Evolutionary conservation across 2,329 filamentous ascomycete genomes (phyloP), one percentile per base, ranked within the genome.

Genomic region (Chaetomiaceae sp.): DNA sequence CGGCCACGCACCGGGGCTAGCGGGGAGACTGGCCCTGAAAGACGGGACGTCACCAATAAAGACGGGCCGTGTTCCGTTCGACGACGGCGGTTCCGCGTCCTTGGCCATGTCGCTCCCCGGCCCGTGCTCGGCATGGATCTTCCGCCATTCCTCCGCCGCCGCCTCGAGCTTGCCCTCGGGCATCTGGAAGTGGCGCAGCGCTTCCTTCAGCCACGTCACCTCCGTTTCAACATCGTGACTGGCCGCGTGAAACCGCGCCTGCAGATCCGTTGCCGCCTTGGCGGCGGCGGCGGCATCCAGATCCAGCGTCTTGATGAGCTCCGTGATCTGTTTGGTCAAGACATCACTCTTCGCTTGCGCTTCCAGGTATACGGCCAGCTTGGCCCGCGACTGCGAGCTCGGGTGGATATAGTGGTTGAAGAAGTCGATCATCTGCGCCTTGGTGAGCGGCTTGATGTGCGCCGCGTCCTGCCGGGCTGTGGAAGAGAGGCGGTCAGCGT

Each of bases 281-380:
- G 63, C 56, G 6, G 61, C 59, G 2, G 64, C 59, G n/a, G 62
- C 55, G 1, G 56, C 45, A n/a, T 62, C 53, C 10, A 71, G 56
- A 2, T 60, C 61, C 7, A 67, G 56, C 0, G 65, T 59, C 46
- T 63, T 61, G 50, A 70, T 60, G 24, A 70, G 61, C 2, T 69
- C 66, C 24, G 63, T 58, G 32, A 71, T 65, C 60, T 75, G 69
- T 45, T 67, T 63, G 29, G 58, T 62, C 14, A 59, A 65, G 40
- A 67, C 65, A 22, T 72, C 70, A 22, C 74, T 72, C 42, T 70
- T 68, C 3, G 78, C 75, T 60, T 91, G 86, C 0, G 91, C 91
- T 46, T 84, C 77, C 19, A 97, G 72, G 61, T 97, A 86, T 14
- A 96, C 80, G 1, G 88, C 83, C 6, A 94, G 67, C 62, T 96